phyloP scores from a whole-genome alignment of 805 yeast genomes.

The Candida multigemmis region DNA sequence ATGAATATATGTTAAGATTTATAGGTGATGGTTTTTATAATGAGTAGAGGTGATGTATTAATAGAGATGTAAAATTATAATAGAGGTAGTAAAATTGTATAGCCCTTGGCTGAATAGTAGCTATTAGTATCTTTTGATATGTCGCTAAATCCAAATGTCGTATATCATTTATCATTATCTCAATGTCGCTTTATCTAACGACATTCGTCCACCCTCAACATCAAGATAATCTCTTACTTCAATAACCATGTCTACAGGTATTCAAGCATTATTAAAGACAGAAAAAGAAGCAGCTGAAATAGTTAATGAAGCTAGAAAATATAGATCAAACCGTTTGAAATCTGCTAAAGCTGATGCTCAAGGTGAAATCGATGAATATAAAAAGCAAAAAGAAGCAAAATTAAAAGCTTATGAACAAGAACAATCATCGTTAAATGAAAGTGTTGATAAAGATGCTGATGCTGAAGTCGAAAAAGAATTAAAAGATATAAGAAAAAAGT shows the following conservation, averaged over 20 bases:
- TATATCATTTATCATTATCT: too few relatives aligned
- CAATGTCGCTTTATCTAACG: too few relatives aligned
- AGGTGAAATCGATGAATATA: constrained; percentile 79
- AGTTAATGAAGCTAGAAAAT: constrained; percentile 86
- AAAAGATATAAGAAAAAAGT: constrained; percentile 55
- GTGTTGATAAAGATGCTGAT: constrained; percentile 75
- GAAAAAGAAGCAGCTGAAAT: constrained; percentile 97
- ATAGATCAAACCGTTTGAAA: constrained; percentile 81
- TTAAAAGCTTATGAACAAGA: constrained; percentile 62
- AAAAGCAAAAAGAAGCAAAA: constrained; percentile 74
- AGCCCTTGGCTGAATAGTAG: too few relatives aligned
- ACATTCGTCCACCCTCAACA: too few relatives aligned
- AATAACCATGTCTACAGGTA: constrained; percentile 35
- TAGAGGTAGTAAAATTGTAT: too few relatives aligned
- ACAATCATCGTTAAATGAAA: constrained; percentile 67
- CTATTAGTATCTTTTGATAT: too few relatives aligned
- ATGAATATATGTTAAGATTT: constrained; percentile 90
- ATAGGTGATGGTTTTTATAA: constrained; percentile 73
- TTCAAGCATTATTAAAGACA: constrained; percentile 72
- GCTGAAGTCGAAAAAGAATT: constrained; percentile 63
- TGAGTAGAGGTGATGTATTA: neutral
- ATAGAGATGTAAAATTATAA: too few relatives aligned
- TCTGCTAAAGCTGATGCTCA: constrained; percentile 93
- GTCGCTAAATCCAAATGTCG: too few relatives aligned
- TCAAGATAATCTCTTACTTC: too few relatives aligned